Evolutionary conservation across 2,329 filamentous ascomycete species (phyloP), one percentile per base, ranked within the genome.

Genomic region (Aschersonia sp.): DNA sequence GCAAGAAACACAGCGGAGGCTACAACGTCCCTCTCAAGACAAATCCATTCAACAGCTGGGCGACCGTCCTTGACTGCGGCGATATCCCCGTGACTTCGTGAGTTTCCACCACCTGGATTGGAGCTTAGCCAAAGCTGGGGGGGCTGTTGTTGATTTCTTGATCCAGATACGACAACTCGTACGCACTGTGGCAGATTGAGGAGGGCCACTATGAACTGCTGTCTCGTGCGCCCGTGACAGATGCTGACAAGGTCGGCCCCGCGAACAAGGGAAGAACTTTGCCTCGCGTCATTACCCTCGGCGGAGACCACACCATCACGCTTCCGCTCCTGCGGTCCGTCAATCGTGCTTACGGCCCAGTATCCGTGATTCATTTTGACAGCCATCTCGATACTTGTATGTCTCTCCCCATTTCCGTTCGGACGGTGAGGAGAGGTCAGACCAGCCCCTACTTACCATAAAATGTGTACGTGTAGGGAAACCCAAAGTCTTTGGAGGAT

Each of bases 81-180:
- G 85, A 92, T 59, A 86, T 90, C 45, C 85, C 85, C 0, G 85
- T 92, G 4, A 90, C 84, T 9, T 89, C 84, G 78, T 88, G 71
- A 65, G 79, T 63, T 22, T 22, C 22, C 22, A 22, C 22, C 22
- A 22, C 22, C 22, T 22, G 22, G 22, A 22, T 22, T 22, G 22
- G 22, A 22, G 22, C 22, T 22, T 4, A 22, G 22, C 22, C 22
- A 22, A 22, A 22, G 2, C 22, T 22, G 2, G 22, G 11, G 4
- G 11, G 4, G 12, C 35, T 9, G 9, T 9, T 9, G 35, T 37
- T 37, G 35, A 37, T 12, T 9, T 12, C 12, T 4, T 41, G 10
- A n/a, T 7, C 10, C 14, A 87, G 83, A 35, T 89, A 89, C 55
- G 87, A 94, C 63, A 92, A 92, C 60, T 73, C 76, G 2, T 92